phyloP scores from a whole-genome alignment of 441 rosid genomes.

The Corymbia citriodora region DNA sequence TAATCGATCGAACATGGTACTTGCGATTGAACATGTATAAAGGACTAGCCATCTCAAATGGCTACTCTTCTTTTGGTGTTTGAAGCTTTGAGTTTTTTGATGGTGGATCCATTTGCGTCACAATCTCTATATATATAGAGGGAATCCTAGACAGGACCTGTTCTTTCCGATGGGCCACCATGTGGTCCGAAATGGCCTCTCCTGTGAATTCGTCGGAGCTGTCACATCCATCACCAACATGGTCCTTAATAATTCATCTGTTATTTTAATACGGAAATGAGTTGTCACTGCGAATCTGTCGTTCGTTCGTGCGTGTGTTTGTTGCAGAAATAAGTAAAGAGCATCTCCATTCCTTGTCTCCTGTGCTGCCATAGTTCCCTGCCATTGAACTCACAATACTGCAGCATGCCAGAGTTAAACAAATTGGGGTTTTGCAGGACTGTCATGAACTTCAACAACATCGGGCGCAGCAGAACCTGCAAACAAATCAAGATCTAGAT shows the following conservation, averaged over 20 bases:
- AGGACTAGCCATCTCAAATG: slow-evolving; percentile 31
- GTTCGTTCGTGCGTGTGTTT: slow-evolving; percentile 15
- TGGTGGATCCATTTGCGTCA: slow-evolving; percentile 6
- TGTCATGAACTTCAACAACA: background rate
- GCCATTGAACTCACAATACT: background rate
- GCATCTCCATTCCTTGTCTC: slow-evolving; percentile 27
- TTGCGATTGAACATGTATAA: slow-evolving; percentile 14
- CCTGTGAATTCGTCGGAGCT: slow-evolving; percentile 8
- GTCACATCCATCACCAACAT: slow-evolving; percentile 24
- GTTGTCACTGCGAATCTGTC: slow-evolving; percentile 23
- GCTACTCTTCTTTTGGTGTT: background rate
- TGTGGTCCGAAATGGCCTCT: slow-evolving; percentile 22
- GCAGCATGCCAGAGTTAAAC: background rate
- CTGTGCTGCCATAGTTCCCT: slow-evolving; percentile 24
- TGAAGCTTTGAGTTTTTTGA: slow-evolving; percentile 11
- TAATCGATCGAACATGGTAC: slow-evolving; percentile 46
- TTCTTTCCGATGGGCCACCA: slow-evolving; percentile 12
- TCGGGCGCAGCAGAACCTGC: background rate
- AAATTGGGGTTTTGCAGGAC: background rate
- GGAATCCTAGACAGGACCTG: background rate
- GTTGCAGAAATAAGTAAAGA: slow-evolving; percentile 13
- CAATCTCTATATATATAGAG: slow-evolving; percentile 12
- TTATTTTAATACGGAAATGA: slow-evolving; percentile 12
- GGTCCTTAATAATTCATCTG: background rate
- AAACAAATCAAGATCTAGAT: slow-evolving; percentile 18